Evolutionary conservation across 768 basidiomycete genomes (phyloP), one percentile per base, ranked within the genome.

Genomic region (Pholiota molesta): DNA sequence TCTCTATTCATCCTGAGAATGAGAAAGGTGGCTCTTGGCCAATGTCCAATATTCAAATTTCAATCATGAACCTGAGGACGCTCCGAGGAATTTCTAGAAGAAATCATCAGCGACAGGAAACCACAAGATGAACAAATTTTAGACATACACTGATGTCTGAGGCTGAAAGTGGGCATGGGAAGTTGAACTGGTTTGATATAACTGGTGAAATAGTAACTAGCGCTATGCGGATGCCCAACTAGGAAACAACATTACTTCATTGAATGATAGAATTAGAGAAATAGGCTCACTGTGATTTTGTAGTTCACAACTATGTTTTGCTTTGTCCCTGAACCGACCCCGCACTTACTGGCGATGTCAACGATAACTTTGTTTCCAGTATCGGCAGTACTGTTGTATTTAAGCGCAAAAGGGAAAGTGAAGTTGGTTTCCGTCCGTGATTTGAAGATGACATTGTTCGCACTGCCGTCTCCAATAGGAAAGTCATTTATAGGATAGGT

Each of bases 401-500:
- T 75, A 45, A 95, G 77, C 5, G 81, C 66, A 74, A 94, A 90
- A 1, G 92, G 92, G 78, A 95, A 91, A 0, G 86, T 87, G 77
- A 92, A 85, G 63, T 84, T 87, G 5, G 85, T 90, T 64, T 80
- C 77, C 2, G 80, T 69, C 65, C 86, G 76, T 13, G 90, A 78
- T 10, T 79, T 67, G 67, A 89, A 83, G 11, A 76, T 71, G 37
- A 85, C 72, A 62, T 82, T 68, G 2, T 77, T 75, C 44, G 83
- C 66, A 31, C 72, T 72, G 17, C 92, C 93, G 52, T 80, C 79
- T 13, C 92, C 92, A 53, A 94, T 77, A n/a, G 78, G 70, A 0
- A 88, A 86, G 65, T 86, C 82, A 66, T 87, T 84, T 69, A 91
- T 86, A 10, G 92, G 93, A 70, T 95, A 95, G 68, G 84, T 79